A percentile compares a stretch with the other conserved stretches of the same genome.
These are phyloP conservation scores for Calonectria multiphialidica DNA, from an alignment of 2,329 filamentous ascomycete species.

Conservation along the genomic window DNA sequence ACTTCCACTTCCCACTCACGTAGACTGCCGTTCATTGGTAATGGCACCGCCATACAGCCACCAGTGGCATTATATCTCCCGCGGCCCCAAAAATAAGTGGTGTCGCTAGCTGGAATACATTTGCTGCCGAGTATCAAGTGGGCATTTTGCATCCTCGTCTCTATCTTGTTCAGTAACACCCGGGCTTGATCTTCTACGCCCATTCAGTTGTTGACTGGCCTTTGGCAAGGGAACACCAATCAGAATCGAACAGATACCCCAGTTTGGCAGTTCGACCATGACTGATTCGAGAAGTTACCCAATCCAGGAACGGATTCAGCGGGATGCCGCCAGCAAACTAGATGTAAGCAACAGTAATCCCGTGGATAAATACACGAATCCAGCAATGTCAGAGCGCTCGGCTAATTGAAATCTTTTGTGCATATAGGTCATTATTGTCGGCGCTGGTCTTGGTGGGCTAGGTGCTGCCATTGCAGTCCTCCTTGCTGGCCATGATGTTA, in stretches of 20 bases:
- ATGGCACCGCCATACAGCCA: not conserved
- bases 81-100: not conserved
- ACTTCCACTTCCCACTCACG: constrained; percentile 20
- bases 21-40: constrained; percentile 3
- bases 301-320: constrained; percentile 26
- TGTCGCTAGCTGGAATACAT: not conserved
- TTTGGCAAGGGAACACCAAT: not conserved
- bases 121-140: constrained; percentile 1
- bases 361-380: not conserved
- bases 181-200: not conserved
- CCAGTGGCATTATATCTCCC: constrained; percentile 14
- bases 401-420: not conserved
- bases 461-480: constrained; percentile 39
- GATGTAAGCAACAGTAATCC: constrained; percentile 18
- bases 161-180: not conserved
- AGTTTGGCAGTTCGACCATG: constrained; percentile 4
- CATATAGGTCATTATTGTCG: constrained; percentile 35
- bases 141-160: not conserved
- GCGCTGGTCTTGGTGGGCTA: constrained; percentile 42
- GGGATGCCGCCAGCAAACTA: constrained; percentile 26
- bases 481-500: constrained; percentile 41
- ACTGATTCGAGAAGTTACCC: constrained; percentile 8
- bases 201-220: not conserved
- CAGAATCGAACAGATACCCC: not conserved
- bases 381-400: not conserved